Evolutionary conservation across 345 rosid species (phyloP).

Genomic region (Melaleuca quinquenervia): DNA sequence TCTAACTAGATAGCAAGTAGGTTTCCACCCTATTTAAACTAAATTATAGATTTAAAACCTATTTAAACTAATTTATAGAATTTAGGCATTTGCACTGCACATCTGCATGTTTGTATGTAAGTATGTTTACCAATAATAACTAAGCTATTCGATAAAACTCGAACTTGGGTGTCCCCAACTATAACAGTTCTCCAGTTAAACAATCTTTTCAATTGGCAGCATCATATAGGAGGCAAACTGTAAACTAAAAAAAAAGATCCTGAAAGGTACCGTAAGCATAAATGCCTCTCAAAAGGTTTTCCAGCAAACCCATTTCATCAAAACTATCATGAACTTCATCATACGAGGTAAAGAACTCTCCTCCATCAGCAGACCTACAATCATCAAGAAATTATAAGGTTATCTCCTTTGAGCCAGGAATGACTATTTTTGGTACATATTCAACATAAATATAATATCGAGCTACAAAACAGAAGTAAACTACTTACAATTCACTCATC

Average conservation of each 20-base stretch:
- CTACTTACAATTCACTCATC: constrained; percentile 71
- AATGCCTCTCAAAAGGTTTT: constrained; percentile 83
- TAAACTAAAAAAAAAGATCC: not conserved
- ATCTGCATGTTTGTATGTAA: not conserved
- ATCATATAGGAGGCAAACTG: not conserved
- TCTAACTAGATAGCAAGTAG: not conserved
- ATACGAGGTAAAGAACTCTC: constrained; percentile 70
- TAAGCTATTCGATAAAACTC: not conserved
- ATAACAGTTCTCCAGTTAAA: not conserved
- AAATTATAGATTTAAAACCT: not conserved
- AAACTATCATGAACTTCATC: constrained; percentile 84
- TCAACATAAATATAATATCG: not conserved
- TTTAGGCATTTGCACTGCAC: not conserved
- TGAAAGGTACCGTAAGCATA: constrained; percentile 74
- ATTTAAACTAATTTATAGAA: not conserved
- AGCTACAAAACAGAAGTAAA: not conserved
- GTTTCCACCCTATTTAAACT: not conserved
- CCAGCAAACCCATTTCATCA: constrained; percentile 75
- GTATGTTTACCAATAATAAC: not conserved
- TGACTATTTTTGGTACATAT: too few relatives aligned
- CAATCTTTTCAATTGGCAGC: not conserved
- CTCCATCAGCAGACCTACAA: constrained; percentile 45
- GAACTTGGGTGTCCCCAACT: not conserved
- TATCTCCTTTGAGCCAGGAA: not conserved
- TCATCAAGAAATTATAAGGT: not conserved